Evolutionary conservation across 441 rosid species (phyloP).

Genomic region (Syzygium syzygioides): DNA sequence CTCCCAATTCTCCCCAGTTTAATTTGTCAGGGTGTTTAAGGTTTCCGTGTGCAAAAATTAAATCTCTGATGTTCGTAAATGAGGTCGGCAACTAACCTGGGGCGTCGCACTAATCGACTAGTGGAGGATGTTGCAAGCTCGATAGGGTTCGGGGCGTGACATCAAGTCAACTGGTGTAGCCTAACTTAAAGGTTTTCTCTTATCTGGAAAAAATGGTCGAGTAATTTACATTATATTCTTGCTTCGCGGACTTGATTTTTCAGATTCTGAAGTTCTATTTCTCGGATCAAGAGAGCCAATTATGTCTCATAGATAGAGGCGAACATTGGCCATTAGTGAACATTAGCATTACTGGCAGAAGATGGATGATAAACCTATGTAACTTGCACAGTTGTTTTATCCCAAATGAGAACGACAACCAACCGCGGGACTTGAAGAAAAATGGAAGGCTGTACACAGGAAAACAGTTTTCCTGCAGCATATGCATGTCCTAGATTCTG

Average conservation of each 20-base stretch:
- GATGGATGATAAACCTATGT: neutral
- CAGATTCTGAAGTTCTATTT: neutral
- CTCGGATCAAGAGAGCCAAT: neutral
- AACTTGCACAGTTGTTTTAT: neutral
- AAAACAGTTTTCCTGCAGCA: neutral
- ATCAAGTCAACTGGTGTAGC: neutral
- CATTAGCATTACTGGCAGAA: neutral
- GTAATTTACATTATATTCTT: neutral
- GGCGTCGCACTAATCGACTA: no score
- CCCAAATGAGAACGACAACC: neutral
- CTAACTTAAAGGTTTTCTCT: neutral
- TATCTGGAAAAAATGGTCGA: neutral
- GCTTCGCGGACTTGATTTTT: accelerated
- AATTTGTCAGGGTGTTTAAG: no score
- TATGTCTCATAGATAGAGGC: neutral
- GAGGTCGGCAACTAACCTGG: no score
- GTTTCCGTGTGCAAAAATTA: no score
- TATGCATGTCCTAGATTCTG: neutral
- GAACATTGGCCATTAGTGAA: neutral
- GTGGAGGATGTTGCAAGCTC: no score
- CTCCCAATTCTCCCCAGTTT: no score
- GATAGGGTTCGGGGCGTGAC: no score
- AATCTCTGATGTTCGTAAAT: no score
- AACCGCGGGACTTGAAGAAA: neutral
- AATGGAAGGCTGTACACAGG: neutral